Evolutionary conservation across 2,329 filamentous ascomycete species (phyloP), one percentile per base, ranked within the genome.

Genomic region (Exophiala calicioides): DNA sequence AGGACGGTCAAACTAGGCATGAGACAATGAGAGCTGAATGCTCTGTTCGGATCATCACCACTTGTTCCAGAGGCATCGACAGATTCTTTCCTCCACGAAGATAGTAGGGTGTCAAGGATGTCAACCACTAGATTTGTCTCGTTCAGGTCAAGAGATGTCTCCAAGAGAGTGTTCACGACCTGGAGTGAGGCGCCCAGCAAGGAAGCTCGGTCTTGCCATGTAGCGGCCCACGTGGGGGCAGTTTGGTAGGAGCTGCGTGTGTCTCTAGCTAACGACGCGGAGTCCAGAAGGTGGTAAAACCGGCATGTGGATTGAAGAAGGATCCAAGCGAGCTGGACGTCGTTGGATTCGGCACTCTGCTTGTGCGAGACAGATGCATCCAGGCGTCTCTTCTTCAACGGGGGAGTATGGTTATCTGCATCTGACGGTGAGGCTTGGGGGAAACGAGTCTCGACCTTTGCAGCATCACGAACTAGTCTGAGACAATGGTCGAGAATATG

Each of bases 1-100:
- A 68, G 47, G 15, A 68, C 45, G 36, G 49, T 50, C 23, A 68
- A 40, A 5, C 61, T 29, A 23, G 60, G 53, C 19, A 52, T 43
- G n/a, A 65, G 58, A 31, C 60, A 63, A 16, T 65, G 43, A 15
- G 52, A 49, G 27, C 37, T 27, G 39, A 55, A 57, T 8, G 52
- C 52, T 29, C 20, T 35, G 24, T 57, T 30, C 24, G 34, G 39
- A 23, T 40, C 39, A 15, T 53, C 49, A 15, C 21, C 27, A 23
- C 36, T 21, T 2, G 16, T 29, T 35, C 30, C 35, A 21, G 16
- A 33, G n/a, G 33, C 30, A n/a, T n/a, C n/a, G 3, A 38, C 16
- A n/a, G 36, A 32, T 18, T 42, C 42, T 5, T 16, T 26, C 9
- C 39, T 34, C 52, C 52, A 55, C 10, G 44, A 40, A 24, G 27